phyloP scores from a whole-genome alignment of 1,284 basidiomycete genomes.

The Puccinia triticina region DNA sequence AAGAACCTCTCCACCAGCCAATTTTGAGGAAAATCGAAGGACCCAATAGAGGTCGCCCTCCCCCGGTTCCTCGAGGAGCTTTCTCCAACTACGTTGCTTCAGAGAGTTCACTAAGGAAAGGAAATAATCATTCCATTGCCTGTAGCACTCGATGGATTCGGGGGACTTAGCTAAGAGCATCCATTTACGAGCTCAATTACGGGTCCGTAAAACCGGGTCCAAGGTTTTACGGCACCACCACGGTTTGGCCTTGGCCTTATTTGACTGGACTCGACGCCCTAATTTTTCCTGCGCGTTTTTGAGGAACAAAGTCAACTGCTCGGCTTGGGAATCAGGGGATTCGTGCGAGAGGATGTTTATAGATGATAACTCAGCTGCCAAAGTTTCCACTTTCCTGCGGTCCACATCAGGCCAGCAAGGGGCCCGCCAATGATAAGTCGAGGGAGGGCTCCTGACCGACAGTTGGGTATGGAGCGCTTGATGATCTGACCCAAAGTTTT shows the following conservation, averaged over 20 bases:
- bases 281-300: background rate
- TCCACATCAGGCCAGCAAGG: background rate
- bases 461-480: background rate
- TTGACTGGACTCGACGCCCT: background rate
- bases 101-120: background rate
- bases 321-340: background rate
- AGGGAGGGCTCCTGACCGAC: too few species aligned
- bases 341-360: too few species aligned
- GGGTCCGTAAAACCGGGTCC: background rate
- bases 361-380: background rate
- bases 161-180: background rate
- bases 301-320: background rate
- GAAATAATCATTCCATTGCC: background rate
- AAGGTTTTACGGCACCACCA: constrained; percentile 22
- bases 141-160: background rate
- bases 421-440: background rate
- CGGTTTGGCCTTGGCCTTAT: background rate
- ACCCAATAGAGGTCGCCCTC: background rate
- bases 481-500: background rate
- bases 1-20: background rate
- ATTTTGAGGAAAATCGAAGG: background rate
- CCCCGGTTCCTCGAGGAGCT: background rate
- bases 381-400: background rate
- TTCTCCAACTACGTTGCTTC: background rate
- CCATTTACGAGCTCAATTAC: constrained; percentile 14